These are phyloP conservation scores for Lagenidium giganteum DNA, from an alignment of 352 stramenopile genomes.

Conservation along the genomic window DNA sequence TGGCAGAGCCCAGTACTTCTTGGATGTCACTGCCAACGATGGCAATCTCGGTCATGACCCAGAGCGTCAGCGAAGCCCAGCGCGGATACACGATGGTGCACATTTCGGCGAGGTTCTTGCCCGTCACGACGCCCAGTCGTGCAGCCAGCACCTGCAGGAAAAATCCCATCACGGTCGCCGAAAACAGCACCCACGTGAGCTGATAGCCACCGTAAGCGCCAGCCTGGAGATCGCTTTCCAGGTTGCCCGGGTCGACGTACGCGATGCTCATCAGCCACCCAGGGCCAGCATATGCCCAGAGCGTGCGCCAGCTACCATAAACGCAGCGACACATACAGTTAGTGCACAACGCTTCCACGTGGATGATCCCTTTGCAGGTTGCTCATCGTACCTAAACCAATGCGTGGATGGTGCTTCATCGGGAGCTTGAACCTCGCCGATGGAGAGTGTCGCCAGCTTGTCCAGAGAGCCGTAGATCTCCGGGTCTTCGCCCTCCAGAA, in stretches of 20 bases:
- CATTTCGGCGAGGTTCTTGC: conserved; percentile 88
- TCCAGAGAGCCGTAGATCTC: conserved; percentile 36
- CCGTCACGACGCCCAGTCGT: conserved; percentile 89
- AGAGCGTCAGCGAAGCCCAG: conserved; percentile 72
- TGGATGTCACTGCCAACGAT: conserved; percentile 92
- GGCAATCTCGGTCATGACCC: conserved; percentile 92
- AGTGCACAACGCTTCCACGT: neutral
- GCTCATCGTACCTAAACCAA: conserved; percentile 14
- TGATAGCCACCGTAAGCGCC: conserved; percentile 87
- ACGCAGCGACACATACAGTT: neutral
- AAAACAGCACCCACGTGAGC: conserved; percentile 91
- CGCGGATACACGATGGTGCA: conserved; percentile 78
- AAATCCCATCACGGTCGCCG: conserved; percentile 86
- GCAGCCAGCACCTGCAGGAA: conserved; percentile 93
- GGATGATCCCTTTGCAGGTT: neutral
- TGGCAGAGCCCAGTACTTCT: conserved; percentile 89
- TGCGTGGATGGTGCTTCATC: conserved; percentile 33
- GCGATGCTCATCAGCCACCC: conserved; percentile 93
- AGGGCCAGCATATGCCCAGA: conserved; percentile 80
- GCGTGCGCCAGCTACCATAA: conserved; percentile 45
- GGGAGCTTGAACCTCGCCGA: conserved; percentile 45
- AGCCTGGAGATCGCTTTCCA: conserved; percentile 94
- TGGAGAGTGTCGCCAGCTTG: conserved; percentile 40
- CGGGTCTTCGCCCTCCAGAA: conserved; percentile 6
- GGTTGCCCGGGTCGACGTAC: conserved; percentile 95